Base-by-base conservation (phyloP, 345 rosid genomes). In the Pelargonium nanum region DNA sequence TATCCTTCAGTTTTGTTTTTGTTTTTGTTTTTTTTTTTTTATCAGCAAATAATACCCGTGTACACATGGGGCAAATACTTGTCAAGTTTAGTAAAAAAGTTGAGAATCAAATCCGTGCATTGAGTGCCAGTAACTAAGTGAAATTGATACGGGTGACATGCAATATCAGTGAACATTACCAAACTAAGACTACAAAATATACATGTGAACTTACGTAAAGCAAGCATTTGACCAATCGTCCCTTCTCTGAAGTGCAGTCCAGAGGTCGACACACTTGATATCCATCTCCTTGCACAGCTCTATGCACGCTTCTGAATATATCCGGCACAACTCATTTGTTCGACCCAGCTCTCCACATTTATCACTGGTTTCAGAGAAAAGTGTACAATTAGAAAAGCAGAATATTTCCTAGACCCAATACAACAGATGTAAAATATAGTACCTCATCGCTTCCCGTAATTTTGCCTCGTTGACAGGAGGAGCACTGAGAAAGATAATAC, bases 381-480 rank as follows among this genome's bases (percentile, higher is more conserved):
- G 32, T 28, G 32, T 28, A 28, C 32, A 7, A 7, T 28, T 28
- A 28, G 32, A 28, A 28, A 28, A 2, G 32, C 32, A 28, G 4
- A 24, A 30, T 22, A 40, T 28, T 17, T 22, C 15, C 64, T 40
- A 52, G 48, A 23, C n/a, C 19, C 32, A 44, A 24, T 8, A 60
- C 1, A 1, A 0, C 10, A n/a, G 22, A 24, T n/a, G 19, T 7
- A 24, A 19, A 16, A 16, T 1, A 8, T 50, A 16, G 51, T 26
- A 82, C 87, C 80, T 62, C 2, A 79, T 16, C 13, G 19, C 15
- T 48, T 66, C 28, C 0, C 17, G 4, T 22, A 78, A 63, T 70
- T 73, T 80, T 55, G 56, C 71, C 84, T 87, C 91, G 22, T 87
- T 89, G 57, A 87, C 70, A 0, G 98, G 98, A 17, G 97, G 98